phyloP scores from a whole-genome alignment of 495 filamentous ascomycete species.

The Baudoinia panamericana region DNA sequence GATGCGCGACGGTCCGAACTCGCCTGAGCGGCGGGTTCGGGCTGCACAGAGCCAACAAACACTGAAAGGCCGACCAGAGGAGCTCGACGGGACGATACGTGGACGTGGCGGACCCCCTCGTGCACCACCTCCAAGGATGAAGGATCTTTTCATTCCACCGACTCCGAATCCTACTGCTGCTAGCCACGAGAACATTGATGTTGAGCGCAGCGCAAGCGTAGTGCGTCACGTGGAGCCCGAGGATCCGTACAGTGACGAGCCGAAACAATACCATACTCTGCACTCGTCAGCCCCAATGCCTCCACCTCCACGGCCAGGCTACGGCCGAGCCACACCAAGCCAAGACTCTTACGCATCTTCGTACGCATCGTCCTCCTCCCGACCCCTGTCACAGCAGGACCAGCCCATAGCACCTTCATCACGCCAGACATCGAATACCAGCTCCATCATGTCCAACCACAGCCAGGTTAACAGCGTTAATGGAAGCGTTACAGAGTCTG shows the following conservation, averaged over 20 bases:
- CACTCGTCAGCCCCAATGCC: conserved; percentile 32
- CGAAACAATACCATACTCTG: conserved; percentile 38
- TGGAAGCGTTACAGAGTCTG: too few relatives aligned
- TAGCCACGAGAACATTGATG: conserved; percentile 17
- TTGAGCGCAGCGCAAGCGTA: conserved; percentile 47
- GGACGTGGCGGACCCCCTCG: conserved; percentile 47
- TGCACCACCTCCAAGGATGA: conserved; percentile 80
- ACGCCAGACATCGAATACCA: conserved; percentile 20
- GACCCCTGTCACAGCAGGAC: conserved; percentile 6
- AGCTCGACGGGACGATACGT: conserved; percentile 35
- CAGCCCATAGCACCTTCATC: conserved; percentile 17
- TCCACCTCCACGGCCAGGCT: conserved; percentile 33
- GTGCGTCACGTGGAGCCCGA: conserved; percentile 72
- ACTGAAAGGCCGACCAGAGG: conserved; percentile 11
- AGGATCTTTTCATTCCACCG: conserved; percentile 61
- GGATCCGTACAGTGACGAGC: conserved; percentile 69
- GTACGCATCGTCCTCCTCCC: conserved; percentile 4
- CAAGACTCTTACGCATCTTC: conserved; percentile 10
- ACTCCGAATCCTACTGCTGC: conserved; percentile 36
- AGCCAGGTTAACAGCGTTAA: conserved; percentile 27
- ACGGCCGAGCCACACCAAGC: conserved; percentile 28
- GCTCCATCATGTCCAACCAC: conserved; percentile 7
- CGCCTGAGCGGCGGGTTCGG: conserved; percentile 51
- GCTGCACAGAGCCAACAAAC: conserved; percentile 4
- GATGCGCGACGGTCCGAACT: conserved; percentile 69